phyloP scores from a whole-genome alignment of 2,329 filamentous ascomycete genomes.

The Hypoxylon sp. region DNA sequence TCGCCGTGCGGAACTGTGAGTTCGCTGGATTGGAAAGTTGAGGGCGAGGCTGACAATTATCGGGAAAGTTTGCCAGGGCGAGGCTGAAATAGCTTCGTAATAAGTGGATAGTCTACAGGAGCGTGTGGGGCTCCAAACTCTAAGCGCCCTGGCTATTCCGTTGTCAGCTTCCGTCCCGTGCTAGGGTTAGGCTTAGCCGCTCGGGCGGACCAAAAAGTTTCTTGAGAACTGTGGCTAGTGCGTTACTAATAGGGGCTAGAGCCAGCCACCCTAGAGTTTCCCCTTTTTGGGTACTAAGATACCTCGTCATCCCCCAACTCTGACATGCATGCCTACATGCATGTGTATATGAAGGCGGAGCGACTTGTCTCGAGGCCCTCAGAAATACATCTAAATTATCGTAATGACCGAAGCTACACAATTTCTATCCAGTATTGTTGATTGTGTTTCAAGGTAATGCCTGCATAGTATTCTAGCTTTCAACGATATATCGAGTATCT shows the following conservation, averaged over 20 bases:
- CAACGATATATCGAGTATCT: no score
- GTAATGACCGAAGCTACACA: no score
- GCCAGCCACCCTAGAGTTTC: constrained; percentile 8
- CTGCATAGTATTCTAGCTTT: no score
- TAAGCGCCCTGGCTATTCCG: constrained; percentile 14
- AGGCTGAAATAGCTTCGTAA: constrained; percentile 45
- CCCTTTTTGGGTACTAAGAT: background rate
- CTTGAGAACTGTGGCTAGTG: constrained; percentile 21
- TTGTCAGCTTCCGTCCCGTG: background rate
- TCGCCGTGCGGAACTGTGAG: constrained; percentile 10
- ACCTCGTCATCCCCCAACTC: background rate
- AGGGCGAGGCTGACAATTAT: constrained; percentile 45
- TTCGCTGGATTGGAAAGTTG: constrained; percentile 17
- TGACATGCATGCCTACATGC: no score
- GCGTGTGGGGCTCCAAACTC: constrained; percentile 25
- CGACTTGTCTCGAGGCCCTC: background rate
- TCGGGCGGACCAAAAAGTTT: background rate
- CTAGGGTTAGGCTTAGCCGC: background rate
- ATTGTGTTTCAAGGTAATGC: no score
- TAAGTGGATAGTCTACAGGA: constrained; percentile 32
- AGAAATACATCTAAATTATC: no score
- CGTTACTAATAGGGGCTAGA: constrained; percentile 1
- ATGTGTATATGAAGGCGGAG: background rate
- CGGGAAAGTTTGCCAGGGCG: constrained; percentile 40
- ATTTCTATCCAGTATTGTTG: no score